phyloP scores from a whole-genome alignment of 306 rosid species.

The Vachellia collinsii region DNA sequence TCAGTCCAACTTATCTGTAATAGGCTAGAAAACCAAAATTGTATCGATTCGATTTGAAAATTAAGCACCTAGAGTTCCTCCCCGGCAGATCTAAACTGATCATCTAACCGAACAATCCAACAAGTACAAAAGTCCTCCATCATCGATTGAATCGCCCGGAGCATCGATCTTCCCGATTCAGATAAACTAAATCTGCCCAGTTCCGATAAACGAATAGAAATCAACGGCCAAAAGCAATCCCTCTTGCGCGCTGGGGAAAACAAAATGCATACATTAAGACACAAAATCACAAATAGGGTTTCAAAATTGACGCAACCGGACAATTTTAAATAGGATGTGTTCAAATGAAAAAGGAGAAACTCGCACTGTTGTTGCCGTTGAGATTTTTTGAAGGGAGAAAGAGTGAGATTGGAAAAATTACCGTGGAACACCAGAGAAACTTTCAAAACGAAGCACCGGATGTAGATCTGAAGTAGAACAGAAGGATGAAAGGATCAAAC shows the following conservation, averaged over 20 bases:
- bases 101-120: constrained; percentile 30
- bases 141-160: constrained; percentile 26
- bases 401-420: constrained; percentile 34
- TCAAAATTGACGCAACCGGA: not conserved
- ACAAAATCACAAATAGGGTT: not conserved
- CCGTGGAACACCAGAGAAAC: constrained; percentile 37
- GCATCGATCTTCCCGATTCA: constrained; percentile 34
- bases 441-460: not conserved
- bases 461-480: not conserved
- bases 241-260: constrained; percentile 27
- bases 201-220: constrained; percentile 8
- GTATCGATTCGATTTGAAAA: not conserved
- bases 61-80: constrained; percentile 35
- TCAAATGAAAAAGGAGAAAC: constrained; percentile 2
- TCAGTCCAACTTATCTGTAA: constrained; percentile 31
- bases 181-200: constrained; percentile 31
- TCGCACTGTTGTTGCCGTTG: not conserved
- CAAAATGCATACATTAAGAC: not conserved
- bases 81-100: constrained; percentile 45
- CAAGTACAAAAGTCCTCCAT: not conserved
- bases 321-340: not conserved
- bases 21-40: constrained; percentile 34
- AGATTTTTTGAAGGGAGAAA: constrained; percentile 8
- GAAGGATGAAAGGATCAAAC: constrained; percentile 11
- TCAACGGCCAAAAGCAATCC: constrained; percentile 6